phyloP scores from a whole-genome alignment of 2,329 filamentous ascomycete species.

The Byssoonygena ceratinophila region DNA sequence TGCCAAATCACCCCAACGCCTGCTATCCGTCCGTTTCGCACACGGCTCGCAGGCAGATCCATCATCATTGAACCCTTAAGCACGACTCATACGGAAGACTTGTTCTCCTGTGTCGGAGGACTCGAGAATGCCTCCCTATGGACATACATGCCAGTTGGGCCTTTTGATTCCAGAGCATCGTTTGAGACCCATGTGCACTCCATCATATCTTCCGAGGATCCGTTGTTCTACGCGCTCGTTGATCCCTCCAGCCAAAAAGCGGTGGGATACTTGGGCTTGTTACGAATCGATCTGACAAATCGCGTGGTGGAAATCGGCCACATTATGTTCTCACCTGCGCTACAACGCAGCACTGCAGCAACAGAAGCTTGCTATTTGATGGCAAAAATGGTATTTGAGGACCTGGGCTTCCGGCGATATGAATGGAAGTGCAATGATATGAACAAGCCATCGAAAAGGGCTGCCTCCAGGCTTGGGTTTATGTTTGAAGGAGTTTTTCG shows the following conservation, averaged over 20 bases:
- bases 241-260: constrained; percentile 27
- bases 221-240: constrained; percentile 39
- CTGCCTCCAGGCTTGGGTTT: constrained; percentile 50
- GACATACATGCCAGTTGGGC: constrained; percentile 35
- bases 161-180: constrained; percentile 24
- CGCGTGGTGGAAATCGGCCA: constrained; percentile 49
- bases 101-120: constrained; percentile 25
- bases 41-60: constrained; percentile 19
- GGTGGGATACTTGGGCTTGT: constrained; percentile 35
- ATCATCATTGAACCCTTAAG: constrained; percentile 24
- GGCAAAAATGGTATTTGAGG: constrained; percentile 45
- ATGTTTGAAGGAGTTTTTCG: constrained; percentile 50
- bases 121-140: constrained; percentile 26
- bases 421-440: constrained; percentile 56
- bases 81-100: constrained; percentile 23
- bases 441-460: constrained; percentile 45
- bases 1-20: neutral
- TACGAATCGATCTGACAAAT: constrained; percentile 42
- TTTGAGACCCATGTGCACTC: constrained; percentile 21
- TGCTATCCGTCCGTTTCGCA: neutral
- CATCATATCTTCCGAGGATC: constrained; percentile 25
- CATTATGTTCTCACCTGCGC: constrained; percentile 41
- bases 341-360: constrained; percentile 46
- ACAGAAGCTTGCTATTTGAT: constrained; percentile 51
- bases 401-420: constrained; percentile 46